Base-by-base conservation (phyloP, 2,329 filamentous ascomycete genomes). In the Fusarium buharicum region DNA sequence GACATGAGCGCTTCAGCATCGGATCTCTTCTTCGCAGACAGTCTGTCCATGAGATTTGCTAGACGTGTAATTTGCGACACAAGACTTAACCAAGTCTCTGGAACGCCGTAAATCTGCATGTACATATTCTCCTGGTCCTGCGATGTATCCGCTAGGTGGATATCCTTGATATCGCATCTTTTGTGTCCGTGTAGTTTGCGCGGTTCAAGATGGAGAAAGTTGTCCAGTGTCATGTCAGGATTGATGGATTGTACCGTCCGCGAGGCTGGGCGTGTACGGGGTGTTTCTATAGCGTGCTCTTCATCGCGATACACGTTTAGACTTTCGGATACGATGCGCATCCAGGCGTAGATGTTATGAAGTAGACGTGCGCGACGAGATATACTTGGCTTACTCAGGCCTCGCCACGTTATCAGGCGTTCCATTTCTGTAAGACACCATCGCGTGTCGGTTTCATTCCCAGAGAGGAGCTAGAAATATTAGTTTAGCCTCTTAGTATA, bases 261-360 rank as follows among this genome's bases (percentile, higher is more conserved):
- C 22, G n/a, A 37, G 20, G 3, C 8, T 8, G 52, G 12, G 1
- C 38, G 47, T 1, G 30, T 14, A 3, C 59, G 55, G 8, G 62
- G 51, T 11, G 57, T 34, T 34, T 65, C 45, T 6, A 62, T 59
- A 0, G 52, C 22, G 8, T 24, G 4, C 2, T 24, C 22, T 8
- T 24, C 22, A 8, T 24, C 22, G 4, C 22, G 45, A 0, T 59
- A 52, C 10, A 68, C 62, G 20, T 68, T 60, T 0, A 67, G 59
- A 24, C 62, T 66, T 18, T 68, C 65, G 0, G 65, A 68, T 2
- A 68, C 65, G 18, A 68, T 68, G 24, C 65, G 65, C 62, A 68
- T 68, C 65, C 65, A 68, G 30, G 65, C 65, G 28, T 68, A 68
- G 9, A 68, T 62, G 33, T 68, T 68, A 37, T 68, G 65, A 0